Percentiles rank a stretch among this genome's conserved stretches.
Conservation (phyloP, 176 grass and related monocot species). For the Lolium multiflorum region DNA sequence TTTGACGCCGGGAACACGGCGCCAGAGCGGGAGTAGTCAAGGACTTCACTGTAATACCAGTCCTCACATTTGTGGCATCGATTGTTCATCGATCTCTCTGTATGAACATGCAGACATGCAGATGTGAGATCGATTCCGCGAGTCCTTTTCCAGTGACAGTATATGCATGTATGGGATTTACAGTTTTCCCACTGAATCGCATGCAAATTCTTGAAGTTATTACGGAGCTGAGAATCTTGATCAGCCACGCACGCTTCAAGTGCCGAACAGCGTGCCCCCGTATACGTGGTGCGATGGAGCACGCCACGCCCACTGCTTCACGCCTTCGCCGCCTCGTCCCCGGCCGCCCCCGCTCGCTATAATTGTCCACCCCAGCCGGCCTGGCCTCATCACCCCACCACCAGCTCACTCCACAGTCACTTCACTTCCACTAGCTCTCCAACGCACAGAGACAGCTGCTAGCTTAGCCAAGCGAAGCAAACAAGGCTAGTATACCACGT, state of each 20-base stretch:
- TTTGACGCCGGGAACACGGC: not conserved
- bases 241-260: conserved; percentile 9
- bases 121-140: no score
- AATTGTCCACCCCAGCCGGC: not conserved
- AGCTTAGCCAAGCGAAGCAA: not conserved
- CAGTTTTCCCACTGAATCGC: not conserved
- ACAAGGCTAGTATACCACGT: no score
- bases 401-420: not conserved
- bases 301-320: not conserved
- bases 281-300: not conserved
- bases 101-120: no score
- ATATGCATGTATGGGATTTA: not conserved
- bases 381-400: not conserved
- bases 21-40: not conserved
- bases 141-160: no score
- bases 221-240: not conserved
- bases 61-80: not conserved
- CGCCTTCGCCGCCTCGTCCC: not conserved
- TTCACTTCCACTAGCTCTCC: not conserved
- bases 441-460: not conserved
- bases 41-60: not conserved
- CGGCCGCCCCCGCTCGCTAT: not conserved
- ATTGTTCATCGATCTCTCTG: no score
- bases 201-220: not conserved
- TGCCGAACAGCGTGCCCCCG: conserved; percentile 41